Conservation (phyloP, 805 yeast species). For the Candida caryicola region DNA sequence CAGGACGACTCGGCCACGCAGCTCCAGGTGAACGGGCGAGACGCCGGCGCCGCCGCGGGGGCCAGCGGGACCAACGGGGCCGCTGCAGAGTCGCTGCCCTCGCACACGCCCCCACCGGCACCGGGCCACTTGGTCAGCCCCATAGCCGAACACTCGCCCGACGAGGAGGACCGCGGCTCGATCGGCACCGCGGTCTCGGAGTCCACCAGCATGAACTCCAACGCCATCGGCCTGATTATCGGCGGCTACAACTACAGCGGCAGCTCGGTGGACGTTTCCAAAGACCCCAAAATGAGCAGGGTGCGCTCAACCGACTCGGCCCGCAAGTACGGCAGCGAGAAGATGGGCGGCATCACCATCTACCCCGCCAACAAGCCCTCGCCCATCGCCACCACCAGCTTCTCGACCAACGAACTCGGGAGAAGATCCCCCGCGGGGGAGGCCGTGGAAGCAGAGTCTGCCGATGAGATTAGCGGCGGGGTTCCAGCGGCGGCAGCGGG, state of each 20-base stretch:
- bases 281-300: slow-evolving; percentile 1
- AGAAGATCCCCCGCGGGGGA: background rate
- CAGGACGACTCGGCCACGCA: slow-evolving; percentile 23
- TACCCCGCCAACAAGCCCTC: background rate
- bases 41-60: background rate
- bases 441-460: background rate
- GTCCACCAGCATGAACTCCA: slow-evolving; percentile 19
- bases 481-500: background rate
- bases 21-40: slow-evolving; percentile 17
- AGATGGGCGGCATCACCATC: background rate
- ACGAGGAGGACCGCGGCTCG: slow-evolving; percentile 13
- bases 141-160: slow-evolving; percentile 14
- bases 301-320: slow-evolving; percentile 2
- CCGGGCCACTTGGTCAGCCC: slow-evolving; percentile 14
- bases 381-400: background rate
- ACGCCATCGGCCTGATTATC: slow-evolving; percentile 26
- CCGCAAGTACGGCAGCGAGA: background rate
- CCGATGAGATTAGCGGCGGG: background rate
- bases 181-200: slow-evolving; percentile 13
- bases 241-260: slow-evolving; percentile 29
- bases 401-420: background rate
- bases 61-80: slow-evolving; percentile 9
- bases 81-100: slow-evolving; percentile 4
- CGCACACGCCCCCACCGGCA: too few species aligned
- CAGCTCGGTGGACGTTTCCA: slow-evolving; percentile 16